phyloP scores from a whole-genome alignment of 306 rosid genomes.

The Citrullus amarus region DNA sequence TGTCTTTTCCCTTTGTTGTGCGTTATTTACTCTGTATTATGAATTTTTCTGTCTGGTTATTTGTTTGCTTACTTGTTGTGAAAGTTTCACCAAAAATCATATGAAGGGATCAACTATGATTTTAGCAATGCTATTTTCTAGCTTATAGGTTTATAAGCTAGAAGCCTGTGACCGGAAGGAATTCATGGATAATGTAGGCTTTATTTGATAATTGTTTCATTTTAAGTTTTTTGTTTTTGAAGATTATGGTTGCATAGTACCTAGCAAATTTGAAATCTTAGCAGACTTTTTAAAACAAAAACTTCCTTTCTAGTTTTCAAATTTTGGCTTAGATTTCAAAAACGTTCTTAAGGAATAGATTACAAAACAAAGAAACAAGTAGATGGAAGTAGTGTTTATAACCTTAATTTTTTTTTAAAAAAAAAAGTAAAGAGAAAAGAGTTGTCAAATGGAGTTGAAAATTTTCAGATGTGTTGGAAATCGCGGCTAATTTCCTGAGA shows the following conservation, averaged over 20 bases:
- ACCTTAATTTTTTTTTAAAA: too few relatives aligned
- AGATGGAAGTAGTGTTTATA: too few relatives aligned
- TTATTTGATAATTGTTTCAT: not conserved
- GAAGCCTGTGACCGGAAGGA: not conserved
- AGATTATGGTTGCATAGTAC: not conserved
- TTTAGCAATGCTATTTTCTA: not conserved
- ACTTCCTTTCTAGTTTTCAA: too few relatives aligned
- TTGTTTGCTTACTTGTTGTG: not conserved
- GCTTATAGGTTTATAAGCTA: not conserved
- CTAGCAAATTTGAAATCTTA: not conserved
- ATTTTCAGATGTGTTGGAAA: not conserved
- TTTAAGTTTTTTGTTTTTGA: not conserved
- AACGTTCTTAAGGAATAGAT: too few relatives aligned
- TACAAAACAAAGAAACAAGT: too few relatives aligned
- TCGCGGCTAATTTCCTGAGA: not conserved
- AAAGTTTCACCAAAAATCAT: not conserved
- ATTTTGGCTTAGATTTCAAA: too few relatives aligned
- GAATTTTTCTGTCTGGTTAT: not conserved
- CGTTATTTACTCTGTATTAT: not conserved
- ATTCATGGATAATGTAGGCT: not conserved
- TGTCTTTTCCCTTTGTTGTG: not conserved
- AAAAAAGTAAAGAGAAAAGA: too few relatives aligned
- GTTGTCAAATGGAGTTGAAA: not conserved
- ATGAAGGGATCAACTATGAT: not conserved
- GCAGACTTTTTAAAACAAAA: not conserved